phyloP scores from a whole-genome alignment of 371 early-diverging fungal species.

The Rhizopus sp. region DNA sequence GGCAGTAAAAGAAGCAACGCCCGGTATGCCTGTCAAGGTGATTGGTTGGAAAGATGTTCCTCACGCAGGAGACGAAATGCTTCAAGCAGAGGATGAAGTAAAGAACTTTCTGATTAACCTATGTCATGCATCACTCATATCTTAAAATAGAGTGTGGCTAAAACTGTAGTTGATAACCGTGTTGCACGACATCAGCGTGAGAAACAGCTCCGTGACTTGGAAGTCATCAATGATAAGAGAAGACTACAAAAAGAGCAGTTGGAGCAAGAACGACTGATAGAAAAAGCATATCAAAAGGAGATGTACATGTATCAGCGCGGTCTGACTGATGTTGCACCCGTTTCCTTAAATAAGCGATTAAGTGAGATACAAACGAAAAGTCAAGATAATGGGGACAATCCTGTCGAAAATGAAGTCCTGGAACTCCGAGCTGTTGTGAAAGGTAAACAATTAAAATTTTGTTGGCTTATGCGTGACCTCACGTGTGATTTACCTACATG shows the following conservation, averaged over 20 bases:
- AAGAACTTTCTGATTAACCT: neutral
- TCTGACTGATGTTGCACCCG: conserved; percentile 54
- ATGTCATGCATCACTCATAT: neutral
- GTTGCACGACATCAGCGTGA: conserved; percentile 59
- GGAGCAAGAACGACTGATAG: conserved; percentile 62
- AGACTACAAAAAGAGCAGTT: conserved; percentile 58
- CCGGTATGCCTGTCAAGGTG: conserved; percentile 88
- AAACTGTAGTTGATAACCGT: conserved; percentile 74
- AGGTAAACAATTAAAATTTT: conserved; percentile 34
- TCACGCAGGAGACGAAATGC: conserved; percentile 84
- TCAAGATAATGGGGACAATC: conserved; percentile 22
- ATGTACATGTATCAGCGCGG: conserved; percentile 75
- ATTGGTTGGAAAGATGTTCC: conserved; percentile 95
- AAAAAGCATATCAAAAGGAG: conserved; percentile 61
- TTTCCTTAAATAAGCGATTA: conserved; percentile 47
- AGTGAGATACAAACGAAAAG: conserved; percentile 35
- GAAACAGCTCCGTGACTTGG: conserved; percentile 65
- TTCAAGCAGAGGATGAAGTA: conserved; percentile 76
- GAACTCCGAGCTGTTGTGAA: conserved; percentile 58
- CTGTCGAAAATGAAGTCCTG: conserved; percentile 45
- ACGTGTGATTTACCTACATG: conserved; percentile 1
- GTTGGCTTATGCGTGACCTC: conserved; percentile 3
- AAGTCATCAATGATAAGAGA: conserved; percentile 80
- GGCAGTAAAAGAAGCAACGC: conserved; percentile 74
- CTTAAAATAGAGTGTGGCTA: conserved; percentile 69